Evolutionary conservation across 106 monocot genomes (phyloP), one percentile per base, ranked within the genome.

Genomic region (Acanthochlamys bracteata): DNA sequence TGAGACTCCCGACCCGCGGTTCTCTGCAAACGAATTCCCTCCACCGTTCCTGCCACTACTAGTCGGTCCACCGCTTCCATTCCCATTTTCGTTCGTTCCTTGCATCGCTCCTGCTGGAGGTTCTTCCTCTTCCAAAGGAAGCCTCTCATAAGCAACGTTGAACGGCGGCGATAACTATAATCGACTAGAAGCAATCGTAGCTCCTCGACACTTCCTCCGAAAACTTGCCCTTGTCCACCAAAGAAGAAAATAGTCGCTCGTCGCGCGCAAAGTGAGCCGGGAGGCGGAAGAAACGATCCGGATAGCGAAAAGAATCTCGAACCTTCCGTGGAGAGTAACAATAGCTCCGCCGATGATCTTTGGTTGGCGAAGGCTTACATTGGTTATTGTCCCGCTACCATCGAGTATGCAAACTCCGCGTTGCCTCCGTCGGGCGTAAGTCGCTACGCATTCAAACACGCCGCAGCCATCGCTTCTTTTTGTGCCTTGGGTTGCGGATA

Each of bases 251-350:
- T 55, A 13, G 76, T 70, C 59, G 71, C 53, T 59, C 76, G 65
- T 33, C 65, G 70, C 0, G 76, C 76, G 4, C 70, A 59, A 12
- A 70, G 76, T 16, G 76, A 71, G 6, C 70, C 76, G 23, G 76
- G 76, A 21, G 70, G 76, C 0, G 76, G 76, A 4, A 76, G 65
- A 60, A 76, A 76, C 4, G 76, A 76, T 1, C 76, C 76, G 13
- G 76, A 76, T 21, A 76, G 66, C 12, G 76, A n/a, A 76, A 15
- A 76, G 76, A 39, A 75, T 75, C 68, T 75, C 75, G 66, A n/a
- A n/a, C n/a, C n/a, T n/a, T n/a, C n/a, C n/a, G n/a, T n/a, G n/a
- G n/a, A n/a, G n/a, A n/a, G n/a, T 71, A 27, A 70, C 70, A 25
- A 71, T 63, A 0, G 76, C 64, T 14, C 61, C 67, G 0, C 60